A percentile compares a stretch with the other conserved stretches of the same genome.
Conservation (phyloP, 2,329 filamentous ascomycete genomes). For the Escovopsis sp. region DNA sequence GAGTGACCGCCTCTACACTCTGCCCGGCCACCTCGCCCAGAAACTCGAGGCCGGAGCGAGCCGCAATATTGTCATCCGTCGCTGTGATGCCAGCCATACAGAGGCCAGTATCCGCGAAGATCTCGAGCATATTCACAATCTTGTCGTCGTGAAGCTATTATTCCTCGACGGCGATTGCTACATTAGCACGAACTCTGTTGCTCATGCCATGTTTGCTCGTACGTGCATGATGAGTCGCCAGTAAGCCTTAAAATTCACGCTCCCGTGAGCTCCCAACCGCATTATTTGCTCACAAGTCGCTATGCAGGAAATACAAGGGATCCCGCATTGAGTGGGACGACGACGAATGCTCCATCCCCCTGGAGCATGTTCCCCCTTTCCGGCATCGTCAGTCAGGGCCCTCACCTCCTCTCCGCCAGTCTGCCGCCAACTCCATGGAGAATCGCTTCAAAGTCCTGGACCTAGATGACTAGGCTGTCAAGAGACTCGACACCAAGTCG, state of each 20-base stretch:
- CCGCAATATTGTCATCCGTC: slow-evolving; percentile 57
- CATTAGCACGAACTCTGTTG: slow-evolving; percentile 64
- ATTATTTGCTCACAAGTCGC: not conserved
- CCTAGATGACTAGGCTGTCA: slow-evolving; percentile 26
- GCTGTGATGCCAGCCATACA: slow-evolving; percentile 42
- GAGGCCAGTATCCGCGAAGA: slow-evolving; percentile 54
- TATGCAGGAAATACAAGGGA: slow-evolving; percentile 50
- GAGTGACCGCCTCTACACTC: slow-evolving; percentile 55
- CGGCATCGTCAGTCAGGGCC: slow-evolving; percentile 8
- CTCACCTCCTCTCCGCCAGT: slow-evolving; percentile 16
- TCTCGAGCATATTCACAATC: slow-evolving; percentile 69
- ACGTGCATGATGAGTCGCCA: slow-evolving; percentile 59
- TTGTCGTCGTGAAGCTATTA: slow-evolving; percentile 52
- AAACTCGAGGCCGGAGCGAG: slow-evolving; percentile 54
- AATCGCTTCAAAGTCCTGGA: slow-evolving; percentile 51
- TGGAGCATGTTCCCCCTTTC: slow-evolving; percentile 19
- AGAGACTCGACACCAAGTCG: no score
- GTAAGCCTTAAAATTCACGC: slow-evolving; percentile 20
- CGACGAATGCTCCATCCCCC: slow-evolving; percentile 56
- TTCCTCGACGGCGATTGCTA: slow-evolving; percentile 46
- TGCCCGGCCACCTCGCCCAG: slow-evolving; percentile 46
- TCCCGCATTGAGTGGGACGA: slow-evolving; percentile 54
- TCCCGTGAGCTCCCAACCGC: not conserved
- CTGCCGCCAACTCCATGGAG: slow-evolving; percentile 21
- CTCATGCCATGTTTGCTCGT: slow-evolving; percentile 59